Conservation (phyloP, 2,329 filamentous ascomycete genomes). For the Alternaria sp. region DNA sequence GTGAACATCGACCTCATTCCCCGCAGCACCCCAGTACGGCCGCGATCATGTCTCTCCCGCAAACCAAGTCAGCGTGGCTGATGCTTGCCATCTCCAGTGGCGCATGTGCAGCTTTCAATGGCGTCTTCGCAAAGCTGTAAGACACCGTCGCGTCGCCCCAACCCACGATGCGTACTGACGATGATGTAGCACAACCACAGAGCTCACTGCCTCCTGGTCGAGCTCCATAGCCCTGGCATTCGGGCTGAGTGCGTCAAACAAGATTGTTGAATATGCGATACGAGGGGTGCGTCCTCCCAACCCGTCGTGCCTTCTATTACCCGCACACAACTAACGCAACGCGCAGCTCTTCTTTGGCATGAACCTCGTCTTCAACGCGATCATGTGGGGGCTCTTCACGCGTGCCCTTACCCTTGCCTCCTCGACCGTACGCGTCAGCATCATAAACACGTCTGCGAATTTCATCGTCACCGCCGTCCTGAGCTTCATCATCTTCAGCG, state of each 20-base stretch:
- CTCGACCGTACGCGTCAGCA: constrained; percentile 79
- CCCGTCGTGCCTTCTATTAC: constrained; percentile 2
- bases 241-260: constrained; percentile 54
- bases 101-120: constrained; percentile 80
- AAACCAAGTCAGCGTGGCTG: constrained; percentile 56
- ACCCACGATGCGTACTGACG: constrained; percentile 9
- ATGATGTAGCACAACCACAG: constrained; percentile 62
- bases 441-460: constrained; percentile 83
- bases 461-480: constrained; percentile 79
- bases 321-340: background rate
- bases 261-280: constrained; percentile 58
- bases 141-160: constrained; percentile 29
- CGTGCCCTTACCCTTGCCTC: constrained; percentile 74
- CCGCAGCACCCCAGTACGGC: background rate
- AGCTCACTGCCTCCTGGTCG: constrained; percentile 62
- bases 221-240: constrained; percentile 57
- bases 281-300: constrained; percentile 55
- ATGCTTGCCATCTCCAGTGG: constrained; percentile 75
- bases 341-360: constrained; percentile 73
- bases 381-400: constrained; percentile 88
- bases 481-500: constrained; percentile 73
- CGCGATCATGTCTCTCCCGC: constrained; percentile 29
- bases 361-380: constrained; percentile 76
- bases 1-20: constrained; percentile 1
- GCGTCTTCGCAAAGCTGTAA: constrained; percentile 82